A percentile compares a stretch with the other conserved stretches of the same genome.
These are phyloP conservation scores for Geum urbanum DNA, from an alignment of 306 rosid genomes.

Conservation along the genomic window DNA sequence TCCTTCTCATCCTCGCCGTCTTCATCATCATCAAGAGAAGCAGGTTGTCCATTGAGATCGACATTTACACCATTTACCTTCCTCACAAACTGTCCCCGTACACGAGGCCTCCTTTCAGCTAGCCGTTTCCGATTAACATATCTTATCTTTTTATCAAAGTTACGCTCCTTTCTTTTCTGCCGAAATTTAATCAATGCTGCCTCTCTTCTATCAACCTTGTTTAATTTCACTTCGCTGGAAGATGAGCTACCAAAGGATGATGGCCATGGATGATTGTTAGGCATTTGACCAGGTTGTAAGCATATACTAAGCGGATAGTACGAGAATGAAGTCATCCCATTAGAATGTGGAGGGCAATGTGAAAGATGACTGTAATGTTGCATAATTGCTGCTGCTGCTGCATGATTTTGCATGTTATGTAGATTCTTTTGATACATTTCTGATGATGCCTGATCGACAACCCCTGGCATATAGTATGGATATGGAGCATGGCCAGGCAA, in stretches of 20 bases:
- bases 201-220: constrained; percentile 87
- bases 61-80: constrained; percentile 66
- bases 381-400: constrained; percentile 40
- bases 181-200: constrained; percentile 92
- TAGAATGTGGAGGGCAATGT: constrained; percentile 61
- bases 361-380: constrained; percentile 67
- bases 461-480: constrained; percentile 71
- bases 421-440: constrained; percentile 65
- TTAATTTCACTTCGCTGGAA: constrained; percentile 51
- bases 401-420: constrained; percentile 67
- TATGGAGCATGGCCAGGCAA: constrained; percentile 53
- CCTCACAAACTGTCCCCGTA: constrained; percentile 91
- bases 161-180: constrained; percentile 93
- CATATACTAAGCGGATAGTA: constrained; percentile 65
- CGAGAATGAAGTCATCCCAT: constrained; percentile 67
- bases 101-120: constrained; percentile 90
- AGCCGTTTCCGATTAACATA: constrained; percentile 78
- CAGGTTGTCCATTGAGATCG: constrained; percentile 85
- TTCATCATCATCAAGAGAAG: constrained; percentile 56
- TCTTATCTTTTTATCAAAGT: constrained; percentile 93
- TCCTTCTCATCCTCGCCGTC: constrained; percentile 52
- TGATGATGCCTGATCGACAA: constrained; percentile 57
- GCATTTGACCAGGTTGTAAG: constrained; percentile 77
- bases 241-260: constrained; percentile 55
- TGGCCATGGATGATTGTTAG: constrained; percentile 61